phyloP scores from a whole-genome alignment of 148 eudicot species.

The Heliamphora exappendiculata region DNA sequence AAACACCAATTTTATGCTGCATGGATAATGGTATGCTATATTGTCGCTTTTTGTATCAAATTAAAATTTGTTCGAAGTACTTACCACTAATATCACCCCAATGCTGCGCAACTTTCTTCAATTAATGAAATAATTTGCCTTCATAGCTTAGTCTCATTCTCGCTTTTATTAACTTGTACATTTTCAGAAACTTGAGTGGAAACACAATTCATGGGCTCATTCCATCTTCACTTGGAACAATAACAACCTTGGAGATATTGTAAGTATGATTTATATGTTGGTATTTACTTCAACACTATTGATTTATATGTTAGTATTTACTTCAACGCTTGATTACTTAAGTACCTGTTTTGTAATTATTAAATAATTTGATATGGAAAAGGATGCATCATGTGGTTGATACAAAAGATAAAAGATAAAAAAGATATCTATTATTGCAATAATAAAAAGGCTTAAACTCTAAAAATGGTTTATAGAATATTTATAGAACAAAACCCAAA shows the following conservation, averaged over 20 bases:
- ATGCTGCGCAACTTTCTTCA: not conserved
- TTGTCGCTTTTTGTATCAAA: not conserved
- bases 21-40: not conserved
- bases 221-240: slow-evolving; percentile 69
- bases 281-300: not conserved
- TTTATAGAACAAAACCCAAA: too few relatives aligned
- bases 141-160: not conserved
- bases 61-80: not conserved
- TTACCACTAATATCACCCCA: not conserved
- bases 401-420: too few relatives aligned
- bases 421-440: too few relatives aligned
- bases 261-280: slow-evolving; percentile 30
- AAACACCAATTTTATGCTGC: not conserved
- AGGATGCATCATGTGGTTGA: not conserved
- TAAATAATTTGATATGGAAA: slow-evolving; percentile 2
- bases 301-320: not conserved
- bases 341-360: not conserved
- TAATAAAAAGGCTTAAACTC: too few relatives aligned
- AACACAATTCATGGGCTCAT: slow-evolving; percentile 80
- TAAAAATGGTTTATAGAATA: too few relatives aligned
- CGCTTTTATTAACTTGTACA: slow-evolving; percentile 8
- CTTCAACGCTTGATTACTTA: not conserved
- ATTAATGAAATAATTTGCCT: not conserved
- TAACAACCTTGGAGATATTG: slow-evolving; percentile 56
- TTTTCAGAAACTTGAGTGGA: slow-evolving; percentile 85